Percentiles rank a stretch among this genome's conserved stretches.
phyloP scores from a whole-genome alignment of 495 filamentous ascomycete genomes.

The Trichoderma erinaceum region DNA sequence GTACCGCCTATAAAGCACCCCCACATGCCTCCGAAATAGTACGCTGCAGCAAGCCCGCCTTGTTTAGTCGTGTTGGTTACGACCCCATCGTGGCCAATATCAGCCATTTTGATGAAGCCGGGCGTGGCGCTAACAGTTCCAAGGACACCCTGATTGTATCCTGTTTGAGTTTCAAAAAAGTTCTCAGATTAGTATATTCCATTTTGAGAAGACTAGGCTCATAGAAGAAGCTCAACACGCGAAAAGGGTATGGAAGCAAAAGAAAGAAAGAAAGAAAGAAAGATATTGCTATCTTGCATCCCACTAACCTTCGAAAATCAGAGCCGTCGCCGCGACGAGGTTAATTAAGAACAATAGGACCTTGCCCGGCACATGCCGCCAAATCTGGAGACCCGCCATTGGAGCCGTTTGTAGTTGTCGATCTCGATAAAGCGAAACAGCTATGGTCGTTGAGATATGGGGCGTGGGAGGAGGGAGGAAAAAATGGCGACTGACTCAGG shows the following conservation, averaged over 20 bases:
- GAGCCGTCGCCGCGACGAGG: conserved; percentile 27
- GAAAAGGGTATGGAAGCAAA: conserved; percentile 35
- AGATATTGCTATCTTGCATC: too few relatives aligned
- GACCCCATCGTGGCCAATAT: conserved; percentile 23
- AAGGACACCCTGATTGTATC: conserved; percentile 73
- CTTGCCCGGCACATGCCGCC: conserved; percentile 23
- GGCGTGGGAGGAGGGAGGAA: neutral
- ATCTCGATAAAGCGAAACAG: neutral
- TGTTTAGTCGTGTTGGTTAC: conserved; percentile 26
- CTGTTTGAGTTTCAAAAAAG: conserved; percentile 25
- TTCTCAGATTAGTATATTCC: neutral
- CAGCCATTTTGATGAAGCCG: conserved; percentile 40
- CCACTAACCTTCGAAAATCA: conserved; percentile 18
- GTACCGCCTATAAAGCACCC: conserved; percentile 37
- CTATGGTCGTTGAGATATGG: neutral
- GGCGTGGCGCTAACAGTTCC: conserved; percentile 55
- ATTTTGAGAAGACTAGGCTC: neutral
- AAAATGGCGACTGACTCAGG: neutral
- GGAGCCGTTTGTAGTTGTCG: conserved; percentile 1
- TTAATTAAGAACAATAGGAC: conserved; percentile 27
- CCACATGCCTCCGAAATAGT: conserved; percentile 51
- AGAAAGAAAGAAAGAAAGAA: neutral
- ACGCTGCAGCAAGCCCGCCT: conserved; percentile 48
- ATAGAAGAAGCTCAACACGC: conserved; percentile 22
- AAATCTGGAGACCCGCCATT: conserved; percentile 20